phyloP scores from a whole-genome alignment of 805 yeast species.

The Candida germanica region DNA sequence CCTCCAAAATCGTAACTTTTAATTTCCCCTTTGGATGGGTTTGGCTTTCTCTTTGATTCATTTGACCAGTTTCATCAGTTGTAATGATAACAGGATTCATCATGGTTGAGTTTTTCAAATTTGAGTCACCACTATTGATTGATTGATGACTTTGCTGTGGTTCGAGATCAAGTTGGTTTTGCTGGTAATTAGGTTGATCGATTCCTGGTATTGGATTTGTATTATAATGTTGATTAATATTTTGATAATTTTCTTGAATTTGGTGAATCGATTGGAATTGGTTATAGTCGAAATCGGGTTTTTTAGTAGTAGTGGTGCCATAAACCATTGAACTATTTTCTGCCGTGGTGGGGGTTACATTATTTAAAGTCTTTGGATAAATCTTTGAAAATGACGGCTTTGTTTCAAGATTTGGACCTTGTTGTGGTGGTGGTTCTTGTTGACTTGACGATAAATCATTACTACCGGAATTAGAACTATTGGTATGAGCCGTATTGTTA shows the following conservation, averaged over 20 bases:
- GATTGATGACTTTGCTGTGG: background rate
- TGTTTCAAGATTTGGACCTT: conserved; percentile 6
- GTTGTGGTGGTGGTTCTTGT: background rate
- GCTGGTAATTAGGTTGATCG: background rate
- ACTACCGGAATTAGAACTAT: conserved; percentile 2
- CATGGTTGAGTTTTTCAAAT: background rate
- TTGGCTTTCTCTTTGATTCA: conserved; percentile 19
- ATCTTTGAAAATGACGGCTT: conserved; percentile 5
- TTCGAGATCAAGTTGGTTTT: background rate
- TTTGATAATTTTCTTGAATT: conserved; percentile 10
- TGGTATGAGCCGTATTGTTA: conserved; percentile 12
- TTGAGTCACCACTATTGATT: conserved; percentile 3
- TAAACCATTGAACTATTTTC: conserved; percentile 60
- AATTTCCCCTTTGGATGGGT: conserved; percentile 75
- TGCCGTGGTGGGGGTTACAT: conserved; percentile 60
- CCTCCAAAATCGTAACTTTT: conserved; percentile 77
- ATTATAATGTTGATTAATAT: conserved; percentile 3
- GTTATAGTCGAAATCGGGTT: conserved; percentile 1
- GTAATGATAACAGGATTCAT: conserved; percentile 30
- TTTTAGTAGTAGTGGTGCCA: conserved; percentile 47
- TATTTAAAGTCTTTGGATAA: conserved; percentile 34
- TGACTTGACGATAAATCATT: conserved; percentile 1
- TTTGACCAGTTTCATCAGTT: conserved; percentile 40
- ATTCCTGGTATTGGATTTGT: background rate
- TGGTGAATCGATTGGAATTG: conserved; percentile 12